Conservation (phyloP, 2,329 filamentous ascomycete species). For the Cordyceps sp. region DNA sequence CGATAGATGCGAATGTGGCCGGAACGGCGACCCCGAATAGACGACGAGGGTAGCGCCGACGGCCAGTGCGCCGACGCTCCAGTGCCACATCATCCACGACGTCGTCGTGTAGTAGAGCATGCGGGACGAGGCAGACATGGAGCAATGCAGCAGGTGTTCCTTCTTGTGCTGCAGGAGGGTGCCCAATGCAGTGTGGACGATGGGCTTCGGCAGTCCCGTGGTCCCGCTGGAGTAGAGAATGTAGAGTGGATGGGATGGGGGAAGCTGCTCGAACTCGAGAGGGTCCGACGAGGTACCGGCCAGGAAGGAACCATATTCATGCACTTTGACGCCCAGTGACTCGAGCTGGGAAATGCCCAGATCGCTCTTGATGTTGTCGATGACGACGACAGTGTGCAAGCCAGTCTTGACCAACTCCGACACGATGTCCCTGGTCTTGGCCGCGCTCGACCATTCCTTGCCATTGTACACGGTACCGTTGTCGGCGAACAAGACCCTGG, state of each 20-base stretch:
- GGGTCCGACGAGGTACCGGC: constrained; percentile 21
- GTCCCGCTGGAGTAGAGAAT: constrained; percentile 90
- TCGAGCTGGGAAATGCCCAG: constrained; percentile 24
- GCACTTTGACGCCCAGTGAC: constrained; percentile 20
- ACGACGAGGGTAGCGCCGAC: constrained; percentile 70
- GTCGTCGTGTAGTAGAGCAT: constrained; percentile 91
- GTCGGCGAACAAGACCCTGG: constrained; percentile 69
- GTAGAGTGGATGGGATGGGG: constrained; percentile 78
- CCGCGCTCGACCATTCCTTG: constrained; percentile 64
- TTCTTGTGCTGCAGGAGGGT: constrained; percentile 96
- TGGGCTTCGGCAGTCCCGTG: constrained; percentile 76
- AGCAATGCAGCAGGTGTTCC: constrained; percentile 77
- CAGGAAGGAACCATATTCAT: constrained; percentile 29
- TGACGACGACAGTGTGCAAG: constrained; percentile 55
- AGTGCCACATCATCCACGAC: constrained; percentile 99
- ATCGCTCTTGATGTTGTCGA: constrained; percentile 43
- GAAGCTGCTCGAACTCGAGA: constrained; percentile 58
- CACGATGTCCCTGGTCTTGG: constrained; percentile 67
- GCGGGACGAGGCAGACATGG: constrained; percentile 53
- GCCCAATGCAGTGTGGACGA: constrained; percentile 79
- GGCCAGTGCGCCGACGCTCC: constrained; percentile 75
- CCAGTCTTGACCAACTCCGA: constrained; percentile 39
- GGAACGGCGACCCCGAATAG: constrained; percentile 87
- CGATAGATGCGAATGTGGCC: constrained; percentile 60
- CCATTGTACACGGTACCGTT: constrained; percentile 85